Evolutionary conservation across 164 flowering plant species (phyloP).

Genomic region (Santalum album): DNA sequence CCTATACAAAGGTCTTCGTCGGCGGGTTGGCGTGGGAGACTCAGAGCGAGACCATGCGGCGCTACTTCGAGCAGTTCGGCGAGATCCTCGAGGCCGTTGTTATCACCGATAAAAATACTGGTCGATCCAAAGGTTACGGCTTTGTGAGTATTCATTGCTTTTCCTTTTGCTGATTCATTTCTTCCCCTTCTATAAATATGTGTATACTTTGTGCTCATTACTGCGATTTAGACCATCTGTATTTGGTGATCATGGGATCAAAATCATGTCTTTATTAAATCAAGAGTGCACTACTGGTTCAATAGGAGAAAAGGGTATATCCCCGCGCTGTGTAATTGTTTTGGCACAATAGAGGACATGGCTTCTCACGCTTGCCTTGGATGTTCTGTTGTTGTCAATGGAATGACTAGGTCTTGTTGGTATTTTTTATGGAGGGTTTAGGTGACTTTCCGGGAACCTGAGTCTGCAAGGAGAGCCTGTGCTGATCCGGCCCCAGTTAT

Average conservation of each 20-base stretch:
- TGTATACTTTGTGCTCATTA: too few species aligned
- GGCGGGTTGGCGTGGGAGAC: slow-evolving; percentile 99
- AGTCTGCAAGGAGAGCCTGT: slow-evolving; percentile 87
- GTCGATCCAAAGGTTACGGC: slow-evolving; percentile 97
- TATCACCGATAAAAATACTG: slow-evolving; percentile 87
- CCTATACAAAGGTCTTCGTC: slow-evolving; percentile 88
- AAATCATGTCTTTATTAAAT: too few species aligned
- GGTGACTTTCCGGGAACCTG: slow-evolving; percentile 93
- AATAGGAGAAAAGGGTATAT: too few species aligned
- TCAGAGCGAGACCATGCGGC: slow-evolving; percentile 79
- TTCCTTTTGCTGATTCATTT: neutral
- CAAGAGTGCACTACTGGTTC: too few species aligned
- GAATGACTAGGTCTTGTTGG: slow-evolving; percentile 36
- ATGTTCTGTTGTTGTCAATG: neutral
- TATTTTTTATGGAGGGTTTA: slow-evolving; percentile 57
- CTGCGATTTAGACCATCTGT: too few species aligned
- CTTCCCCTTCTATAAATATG: too few species aligned
- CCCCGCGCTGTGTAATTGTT: too few species aligned
- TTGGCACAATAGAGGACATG: too few species aligned
- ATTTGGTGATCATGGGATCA: too few species aligned
- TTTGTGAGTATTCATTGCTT: slow-evolving; percentile 65
- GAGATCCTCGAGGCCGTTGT: slow-evolving; percentile 97
- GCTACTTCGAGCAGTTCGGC: slow-evolving; percentile 85
- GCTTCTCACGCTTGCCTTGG: too few species aligned
- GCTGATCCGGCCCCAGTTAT: slow-evolving; percentile 79